Conservation (phyloP, 768 basidiomycete species). For the Naganishia antarctica region DNA sequence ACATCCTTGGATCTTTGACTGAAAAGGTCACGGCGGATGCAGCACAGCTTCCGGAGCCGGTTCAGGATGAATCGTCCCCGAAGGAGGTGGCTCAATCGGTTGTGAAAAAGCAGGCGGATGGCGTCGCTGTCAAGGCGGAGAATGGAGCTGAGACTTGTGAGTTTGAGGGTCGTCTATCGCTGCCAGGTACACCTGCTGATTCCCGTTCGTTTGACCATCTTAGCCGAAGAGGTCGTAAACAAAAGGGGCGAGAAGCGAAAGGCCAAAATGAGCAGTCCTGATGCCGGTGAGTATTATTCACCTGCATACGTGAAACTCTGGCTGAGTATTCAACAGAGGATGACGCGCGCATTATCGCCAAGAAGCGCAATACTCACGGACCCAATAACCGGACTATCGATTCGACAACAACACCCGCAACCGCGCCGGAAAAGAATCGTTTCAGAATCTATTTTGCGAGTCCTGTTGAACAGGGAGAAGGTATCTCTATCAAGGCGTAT, state of each 20-base stretch:
- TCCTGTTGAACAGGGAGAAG: conserved; percentile 33
- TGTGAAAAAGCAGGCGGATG: background rate
- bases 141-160: background rate
- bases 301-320: background rate
- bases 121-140: background rate
- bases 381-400: conserved; percentile 37
- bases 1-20: background rate
- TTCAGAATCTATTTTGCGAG: conserved; percentile 53
- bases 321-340: conserved; percentile 35
- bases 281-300: conserved; percentile 42
- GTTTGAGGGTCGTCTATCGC: no score
- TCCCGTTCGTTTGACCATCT: no score
- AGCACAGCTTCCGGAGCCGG: no score
- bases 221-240: conserved; percentile 31
- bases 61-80: no score
- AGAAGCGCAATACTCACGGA: conserved; percentile 40
- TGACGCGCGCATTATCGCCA: conserved; percentile 34
- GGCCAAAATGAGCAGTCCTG: conserved; percentile 43
- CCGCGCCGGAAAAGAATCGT: conserved; percentile 46
- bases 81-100: no score
- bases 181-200: no score
- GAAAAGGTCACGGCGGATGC: no score
- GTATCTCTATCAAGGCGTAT: conserved; percentile 15
- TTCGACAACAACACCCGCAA: conserved; percentile 14
- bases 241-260: conserved; percentile 47